Evolutionary conservation across 768 basidiomycete species (phyloP), one percentile per base, ranked within the genome.

Genomic region (Suillus lakei): DNA sequence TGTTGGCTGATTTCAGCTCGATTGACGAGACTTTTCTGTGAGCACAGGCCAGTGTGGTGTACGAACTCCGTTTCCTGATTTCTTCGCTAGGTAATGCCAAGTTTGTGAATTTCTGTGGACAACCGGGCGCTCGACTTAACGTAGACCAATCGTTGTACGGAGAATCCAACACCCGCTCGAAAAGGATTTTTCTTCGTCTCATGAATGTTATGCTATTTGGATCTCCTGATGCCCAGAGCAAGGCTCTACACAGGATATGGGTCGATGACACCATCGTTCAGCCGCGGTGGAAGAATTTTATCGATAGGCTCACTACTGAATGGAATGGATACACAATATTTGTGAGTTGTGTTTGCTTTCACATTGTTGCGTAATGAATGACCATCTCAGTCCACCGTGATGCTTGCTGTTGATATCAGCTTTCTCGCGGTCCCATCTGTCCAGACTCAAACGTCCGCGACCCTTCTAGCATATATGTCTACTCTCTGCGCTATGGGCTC

Each of bases 391-490:
- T 79, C 79, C 0, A 84, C 83, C 1, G 83, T 87, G 16, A 71
- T 87, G 39, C 72, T 87, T 5, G 81, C 81, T 23, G 83, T 83
- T 2, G 85, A 86, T 60, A 82, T 88, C 1, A 82, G 81, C 0
- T 86, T 86, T 67, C 71, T 88, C 10, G 82, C 84, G 6, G 85
- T 88, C 23, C 81, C 81, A 26, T 75, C 76, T 32, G 78, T 83
- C 41, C 78, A 16, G 28, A 26, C 70, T 59, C 55, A 34, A 61
- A 64, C 51, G 23, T 7, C 30, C 21, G n/a, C 60, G 38, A n/a
- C 53, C 43, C 38, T 75, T 67, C 69, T 77, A n/a, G 75, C 76
- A 62, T 82, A 81, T 59, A 63, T 78, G 7, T 83, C 83, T 1
- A 76, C 75, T 9, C 53, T 81, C 9, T 69, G 75, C 23, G 77